Percentiles rank a stretch among this genome's conserved stretches.
Conservation (phyloP, 140 eudicot genomes). For the Bidens hawaiensis region DNA sequence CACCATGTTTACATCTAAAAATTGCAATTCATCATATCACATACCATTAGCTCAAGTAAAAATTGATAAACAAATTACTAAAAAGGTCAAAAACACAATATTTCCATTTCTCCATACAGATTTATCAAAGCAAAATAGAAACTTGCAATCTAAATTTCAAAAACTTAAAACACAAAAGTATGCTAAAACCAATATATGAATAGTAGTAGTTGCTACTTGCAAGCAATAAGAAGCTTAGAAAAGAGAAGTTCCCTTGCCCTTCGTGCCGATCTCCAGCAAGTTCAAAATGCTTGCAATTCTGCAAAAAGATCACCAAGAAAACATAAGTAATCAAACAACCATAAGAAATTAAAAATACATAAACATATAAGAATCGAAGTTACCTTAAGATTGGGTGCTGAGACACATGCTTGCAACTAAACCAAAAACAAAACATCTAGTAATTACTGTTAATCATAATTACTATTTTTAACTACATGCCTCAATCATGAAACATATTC, state of each 20-base stretch:
- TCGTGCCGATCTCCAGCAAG: conserved; percentile 44
- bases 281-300: conserved; percentile 48
- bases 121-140: conserved; percentile 12
- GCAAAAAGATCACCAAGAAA: neutral
- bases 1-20: too few relatives aligned
- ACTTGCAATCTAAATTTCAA: conserved; percentile 1
- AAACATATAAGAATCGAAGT: too few relatives aligned
- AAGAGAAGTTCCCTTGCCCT: conserved; percentile 47
- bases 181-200: neutral
- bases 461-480: too few relatives aligned
- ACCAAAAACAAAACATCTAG: too few relatives aligned
- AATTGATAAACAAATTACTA: too few relatives aligned
- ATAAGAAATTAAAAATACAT: neutral
- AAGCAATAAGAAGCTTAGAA: conserved; percentile 23
- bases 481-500: too few relatives aligned
- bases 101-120: neutral
- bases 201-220: neutral
- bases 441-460: too few relatives aligned
- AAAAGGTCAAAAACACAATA: neutral
- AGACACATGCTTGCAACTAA: conserved; percentile 42
- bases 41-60: too few relatives aligned
- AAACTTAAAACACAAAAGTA: conserved; percentile 2
- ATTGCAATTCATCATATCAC: neutral
- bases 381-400: conserved; percentile 46
- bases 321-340: neutral